Base-by-base conservation (phyloP, 768 basidiomycete species). In the Myochromella boudieri region DNA sequence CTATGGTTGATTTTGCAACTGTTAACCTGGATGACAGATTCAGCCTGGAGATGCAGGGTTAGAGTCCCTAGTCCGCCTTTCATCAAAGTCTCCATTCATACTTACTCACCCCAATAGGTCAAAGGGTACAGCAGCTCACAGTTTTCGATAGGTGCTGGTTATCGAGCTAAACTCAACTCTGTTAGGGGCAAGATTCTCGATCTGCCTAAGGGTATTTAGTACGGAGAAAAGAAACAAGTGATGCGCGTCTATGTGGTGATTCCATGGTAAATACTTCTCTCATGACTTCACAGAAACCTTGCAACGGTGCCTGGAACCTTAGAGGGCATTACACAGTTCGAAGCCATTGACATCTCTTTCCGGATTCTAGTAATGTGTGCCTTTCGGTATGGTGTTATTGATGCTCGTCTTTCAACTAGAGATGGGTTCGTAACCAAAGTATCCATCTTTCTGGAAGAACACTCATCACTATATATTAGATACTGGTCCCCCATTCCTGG, bases 1-100 rank as follows among this genome's bases (percentile, higher is more conserved):
- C 60, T 0, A 75, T 78, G 53, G 72, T 82, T 0, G 65, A 65
- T 1, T 82, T 82, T 39, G 67, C 81, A 0, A 75, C 75, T 0
- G 62, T 75, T 51, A 72, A 59, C 18, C 82, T 82, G 0, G 43
- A 49, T 1, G 68, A 63, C 59, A 65, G 3, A 81, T 81, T 31
- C 42, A 54, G 17, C 59, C 59, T 1, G 72, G 68, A 22, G 17
- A 46, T 18, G 28, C 25, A 27, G 53, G 45, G 15, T 22, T 37
- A 14, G 42, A 55, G 14, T 52, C 54, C 3, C 50, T 50, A 0
- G 49, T 54, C 24, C 9, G 49, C 41, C 12, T 22, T 20, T n/a
- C 14, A 9, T 26, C 11, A 11, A 12, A 1, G 4, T 11, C 11
- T 25, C 20, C 7, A 15, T 21, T 43, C 14, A 14, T 33, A 40